Percentiles rank a stretch among this genome's conserved stretches.
Evolutionary conservation across 768 basidiomycete genomes (phyloP).

Genomic region (Auricularia auricula-judae): DNA sequence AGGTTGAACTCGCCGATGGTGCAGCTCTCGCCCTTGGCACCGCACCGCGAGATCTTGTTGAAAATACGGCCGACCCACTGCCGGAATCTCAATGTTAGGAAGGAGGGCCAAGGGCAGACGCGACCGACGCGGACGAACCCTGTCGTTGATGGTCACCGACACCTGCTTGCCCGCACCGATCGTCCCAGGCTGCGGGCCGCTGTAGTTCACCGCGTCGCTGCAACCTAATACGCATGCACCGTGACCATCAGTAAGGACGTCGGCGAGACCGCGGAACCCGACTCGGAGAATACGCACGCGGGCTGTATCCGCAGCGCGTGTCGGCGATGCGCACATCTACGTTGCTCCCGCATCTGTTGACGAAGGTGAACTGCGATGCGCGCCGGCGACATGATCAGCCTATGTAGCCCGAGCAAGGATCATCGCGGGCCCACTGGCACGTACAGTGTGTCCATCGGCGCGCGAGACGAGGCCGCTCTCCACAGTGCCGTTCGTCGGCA

Average conservation of each 20-base stretch:
- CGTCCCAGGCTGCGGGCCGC: constrained; percentile 23
- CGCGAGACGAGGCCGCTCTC: not conserved
- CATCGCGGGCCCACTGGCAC: not conserved
- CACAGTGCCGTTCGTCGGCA: not conserved
- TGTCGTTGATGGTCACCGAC: not conserved
- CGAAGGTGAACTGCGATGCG: constrained; percentile 17
- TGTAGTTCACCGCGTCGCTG: constrained; percentile 17
- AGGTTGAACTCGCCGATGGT: constrained; percentile 31
- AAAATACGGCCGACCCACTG: constrained; percentile 35
- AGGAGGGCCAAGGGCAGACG: constrained; percentile 2
- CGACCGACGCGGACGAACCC: not conserved
- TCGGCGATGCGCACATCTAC: constrained; percentile 27
- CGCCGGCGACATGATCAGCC: not conserved
- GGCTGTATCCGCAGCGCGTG: constrained; percentile 30
- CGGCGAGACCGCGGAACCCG: too few relatives aligned
- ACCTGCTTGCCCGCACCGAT: constrained; percentile 13
- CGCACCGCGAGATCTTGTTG: constrained; percentile 26
- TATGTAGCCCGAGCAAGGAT: too few relatives aligned
- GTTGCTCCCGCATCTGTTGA: constrained; percentile 22
- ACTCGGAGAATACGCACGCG: constrained; percentile 6
- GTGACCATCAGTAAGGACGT: not conserved
- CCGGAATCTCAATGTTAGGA: constrained; percentile 1
- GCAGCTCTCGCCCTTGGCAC: constrained; percentile 27
- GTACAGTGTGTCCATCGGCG: not conserved
- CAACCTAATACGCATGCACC: not conserved